These are phyloP conservation scores for Poa annua DNA, from an alignment of 176 grass and related monocot genomes.

Conservation along the genomic window DNA sequence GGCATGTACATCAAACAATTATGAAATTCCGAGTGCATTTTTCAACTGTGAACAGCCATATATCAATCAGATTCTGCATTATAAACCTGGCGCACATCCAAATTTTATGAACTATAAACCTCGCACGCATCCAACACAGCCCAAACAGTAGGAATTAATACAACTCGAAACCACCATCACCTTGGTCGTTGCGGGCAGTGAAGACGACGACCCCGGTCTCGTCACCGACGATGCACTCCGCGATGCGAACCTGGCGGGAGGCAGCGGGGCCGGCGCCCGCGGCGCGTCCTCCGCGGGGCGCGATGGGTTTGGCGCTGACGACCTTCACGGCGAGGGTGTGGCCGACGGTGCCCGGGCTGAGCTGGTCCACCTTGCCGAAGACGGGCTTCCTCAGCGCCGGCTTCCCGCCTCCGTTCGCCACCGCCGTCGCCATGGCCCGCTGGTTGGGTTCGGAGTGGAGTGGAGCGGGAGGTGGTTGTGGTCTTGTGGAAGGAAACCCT, in stretches of 20 bases:
- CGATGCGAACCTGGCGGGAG: background rate
- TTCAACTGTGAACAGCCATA: background rate
- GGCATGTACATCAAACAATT: background rate
- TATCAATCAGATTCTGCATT: background rate
- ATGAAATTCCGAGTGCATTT: background rate
- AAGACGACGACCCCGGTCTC: slow-evolving; percentile 45
- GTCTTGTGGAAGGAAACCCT: slow-evolving; percentile 28
- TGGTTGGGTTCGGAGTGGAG: background rate
- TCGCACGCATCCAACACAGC: background rate
- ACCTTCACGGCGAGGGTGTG: slow-evolving; percentile 40
- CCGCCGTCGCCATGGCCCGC: slow-evolving; percentile 27
- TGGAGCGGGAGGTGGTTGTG: background rate
- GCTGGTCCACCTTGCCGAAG: slow-evolving; percentile 35
- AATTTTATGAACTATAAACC: background rate
- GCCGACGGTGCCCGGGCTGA: slow-evolving; percentile 22
- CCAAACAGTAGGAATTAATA: background rate
- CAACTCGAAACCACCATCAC: background rate
- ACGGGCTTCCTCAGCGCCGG: slow-evolving; percentile 43
- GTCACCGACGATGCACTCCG: slow-evolving; percentile 40
- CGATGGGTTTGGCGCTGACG: slow-evolving; percentile 23
- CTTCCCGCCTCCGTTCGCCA: slow-evolving; percentile 26
- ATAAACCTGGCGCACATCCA: background rate
- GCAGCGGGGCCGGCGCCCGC: background rate
- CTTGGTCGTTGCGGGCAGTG: slow-evolving; percentile 46
- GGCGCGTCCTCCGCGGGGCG: slow-evolving; percentile 3